A percentile compares a stretch with the other conserved stretches of the same genome.
Conservation (phyloP, 805 yeast species). For the Grigorovia jiainica region DNA sequence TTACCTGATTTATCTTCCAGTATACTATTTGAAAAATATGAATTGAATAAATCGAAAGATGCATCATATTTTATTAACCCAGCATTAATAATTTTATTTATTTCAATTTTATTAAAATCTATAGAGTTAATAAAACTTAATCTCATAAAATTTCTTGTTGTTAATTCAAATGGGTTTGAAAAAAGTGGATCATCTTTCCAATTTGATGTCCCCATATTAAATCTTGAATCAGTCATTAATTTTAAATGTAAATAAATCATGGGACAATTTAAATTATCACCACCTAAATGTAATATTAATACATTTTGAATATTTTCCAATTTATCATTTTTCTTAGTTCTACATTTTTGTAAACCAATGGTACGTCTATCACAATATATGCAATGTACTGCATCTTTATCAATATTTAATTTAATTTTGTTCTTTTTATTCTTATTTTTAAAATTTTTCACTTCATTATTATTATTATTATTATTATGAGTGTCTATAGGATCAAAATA, state of each 20-base stretch:
- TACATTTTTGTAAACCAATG: slow-evolving; percentile 15
- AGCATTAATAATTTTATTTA: slow-evolving; percentile 36
- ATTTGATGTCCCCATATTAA: slow-evolving; percentile 10
- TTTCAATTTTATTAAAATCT: background rate
- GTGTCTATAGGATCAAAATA: slow-evolving; percentile 16
- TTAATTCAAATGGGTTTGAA: slow-evolving; percentile 11
- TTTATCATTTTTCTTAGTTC: slow-evolving; percentile 17
- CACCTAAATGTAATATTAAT: slow-evolving; percentile 14
- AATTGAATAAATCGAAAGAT: slow-evolving; percentile 33
- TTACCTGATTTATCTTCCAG: slow-evolving; percentile 24
- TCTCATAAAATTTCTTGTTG: slow-evolving; percentile 7
- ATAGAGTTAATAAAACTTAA: background rate
- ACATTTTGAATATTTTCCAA: slow-evolving; percentile 21
- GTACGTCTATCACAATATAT: slow-evolving; percentile 15
- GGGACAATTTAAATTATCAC: slow-evolving; percentile 9
- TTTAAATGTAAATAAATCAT: slow-evolving; percentile 11
- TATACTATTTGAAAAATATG: background rate
- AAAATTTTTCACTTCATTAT: background rate
- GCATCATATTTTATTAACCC: slow-evolving; percentile 47
- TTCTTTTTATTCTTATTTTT: background rate
- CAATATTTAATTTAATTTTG: slow-evolving; percentile 4
- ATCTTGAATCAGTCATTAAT: slow-evolving; percentile 18
- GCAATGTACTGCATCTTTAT: slow-evolving; percentile 20
- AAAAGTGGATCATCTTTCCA: slow-evolving; percentile 17
- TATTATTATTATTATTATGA: background rate